phyloP scores from a whole-genome alignment of 257 asterid species.

The Solanum chaucha region DNA sequence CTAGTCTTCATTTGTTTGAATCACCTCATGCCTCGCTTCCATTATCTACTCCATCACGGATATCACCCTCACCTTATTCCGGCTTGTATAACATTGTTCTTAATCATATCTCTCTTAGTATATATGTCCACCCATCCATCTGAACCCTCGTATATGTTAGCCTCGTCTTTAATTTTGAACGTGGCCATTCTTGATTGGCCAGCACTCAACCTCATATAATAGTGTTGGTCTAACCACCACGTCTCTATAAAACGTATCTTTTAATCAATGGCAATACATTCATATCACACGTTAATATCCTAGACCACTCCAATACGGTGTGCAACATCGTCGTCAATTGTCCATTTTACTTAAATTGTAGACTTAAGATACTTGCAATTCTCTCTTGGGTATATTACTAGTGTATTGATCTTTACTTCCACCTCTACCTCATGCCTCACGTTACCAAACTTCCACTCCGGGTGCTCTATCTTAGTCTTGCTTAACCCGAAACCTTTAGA shows the following conservation, averaged over 20 bases:
- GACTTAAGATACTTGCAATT: neutral
- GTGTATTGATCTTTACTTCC: neutral
- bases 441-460: neutral
- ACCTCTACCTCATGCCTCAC: neutral
- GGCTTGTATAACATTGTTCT: neutral
- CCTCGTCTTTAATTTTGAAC: neutral
- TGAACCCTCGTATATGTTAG: too few relatives aligned
- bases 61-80: neutral
- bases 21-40: neutral
- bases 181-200: neutral
- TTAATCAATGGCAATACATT: neutral
- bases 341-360: rapidly evolving
- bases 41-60: neutral
- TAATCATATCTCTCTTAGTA: neutral
- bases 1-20: neutral
- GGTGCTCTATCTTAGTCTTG: too few relatives aligned
- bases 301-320: too few relatives aligned
- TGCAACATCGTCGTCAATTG: neutral
- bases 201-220: too few relatives aligned
- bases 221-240: neutral
- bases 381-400: neutral
- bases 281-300: neutral
- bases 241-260: too few relatives aligned
- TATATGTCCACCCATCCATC: too few relatives aligned
- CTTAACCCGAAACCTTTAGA: neutral